phyloP scores from a whole-genome alignment of 306 rosid genomes.

The Datisca glomerata region DNA sequence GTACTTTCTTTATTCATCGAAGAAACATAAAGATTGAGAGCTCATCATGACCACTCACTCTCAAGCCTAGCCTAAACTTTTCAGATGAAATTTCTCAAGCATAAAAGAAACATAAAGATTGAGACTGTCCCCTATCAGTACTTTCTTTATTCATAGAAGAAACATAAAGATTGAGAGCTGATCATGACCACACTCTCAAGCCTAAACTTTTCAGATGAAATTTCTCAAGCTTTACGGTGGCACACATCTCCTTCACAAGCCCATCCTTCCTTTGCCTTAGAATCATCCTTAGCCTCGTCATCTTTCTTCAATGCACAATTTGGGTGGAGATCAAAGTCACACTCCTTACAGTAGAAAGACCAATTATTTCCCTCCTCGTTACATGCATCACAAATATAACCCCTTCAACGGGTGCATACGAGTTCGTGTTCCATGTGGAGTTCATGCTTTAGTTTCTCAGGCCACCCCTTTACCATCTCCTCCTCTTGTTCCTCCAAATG shows the following conservation, averaged over 20 bases:
- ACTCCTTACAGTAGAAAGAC: constrained; percentile 24
- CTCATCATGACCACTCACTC: no score
- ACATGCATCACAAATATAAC: constrained; percentile 22
- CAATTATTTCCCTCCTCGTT: constrained; percentile 16
- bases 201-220: no score
- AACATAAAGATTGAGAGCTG: no score
- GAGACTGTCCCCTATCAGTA: no score
- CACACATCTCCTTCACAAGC: constrained; percentile 32
- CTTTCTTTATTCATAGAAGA: no score
- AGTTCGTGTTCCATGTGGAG: constrained; percentile 29
- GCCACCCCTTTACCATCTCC: constrained; percentile 25
- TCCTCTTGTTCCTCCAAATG: constrained; percentile 16
- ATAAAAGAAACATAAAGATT: no score
- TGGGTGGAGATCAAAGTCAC: constrained; percentile 41
- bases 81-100: no score
- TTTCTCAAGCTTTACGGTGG: constrained; percentile 22
- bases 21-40: no score
- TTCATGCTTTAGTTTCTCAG: constrained; percentile 27
- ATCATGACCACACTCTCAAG: no score
- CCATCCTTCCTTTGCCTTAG: constrained; percentile 14
- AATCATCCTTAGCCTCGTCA: constrained; percentile 11
- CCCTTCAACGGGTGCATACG: background rate
- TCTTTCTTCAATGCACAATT: constrained; percentile 26
- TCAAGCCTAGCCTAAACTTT: no score
- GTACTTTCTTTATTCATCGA: no score